Evolutionary conservation across 208 protist species (phyloP), one percentile per base, ranked within the genome.

Genomic region (Wallacemonas rigidus): DNA sequence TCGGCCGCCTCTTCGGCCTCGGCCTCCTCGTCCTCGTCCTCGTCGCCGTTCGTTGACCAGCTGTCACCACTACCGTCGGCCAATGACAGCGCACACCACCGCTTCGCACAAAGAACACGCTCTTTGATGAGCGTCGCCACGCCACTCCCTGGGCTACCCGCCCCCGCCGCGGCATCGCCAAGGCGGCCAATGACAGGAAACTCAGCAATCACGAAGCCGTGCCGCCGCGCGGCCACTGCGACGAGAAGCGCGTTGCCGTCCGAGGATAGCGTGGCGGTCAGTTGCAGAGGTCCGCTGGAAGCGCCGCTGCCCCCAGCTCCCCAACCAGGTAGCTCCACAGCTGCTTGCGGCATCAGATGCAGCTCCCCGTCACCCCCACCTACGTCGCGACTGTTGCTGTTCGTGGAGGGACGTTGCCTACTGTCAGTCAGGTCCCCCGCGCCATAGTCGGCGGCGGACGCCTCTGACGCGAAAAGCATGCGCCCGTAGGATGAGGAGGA

Each of bases 261-360:
- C 47, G 40, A 58, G 44, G 78, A 72, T n/a, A 77, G 6, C 60
- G 75, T 70, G 35, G 68, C 79, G 43, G 69, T 80, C 48, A 83
- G 70, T 67, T 83, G 74, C 51, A 83, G 58, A 40, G 74, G 50
- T 35, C 67, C 69, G 40, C 26, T 26, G 26, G 26, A 26, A 26
- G 74, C 79, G 11, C 70, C 71, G 47, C 45, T 62, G 41, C 56
- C 47, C 40, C 68, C 71, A 9, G 41, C 67, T 40, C 78, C 75
- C 79, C 79, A 83, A 6, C 8, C 53, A 35, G 77, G 70, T 67
- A 83, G 71, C 67, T 79, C 79, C 36, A 76, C 79, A 40, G 79
- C 79, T 15, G 79, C 79, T 54, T 83, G 75, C n/a, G 79, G 74
- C 38, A 83, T 67, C 61, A 83, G 75, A 40, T 72, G 65, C 17